Evolutionary conservation across 202 grass and related monocot species (phyloP).

Genomic region (Brachypodium distachyon): DNA sequence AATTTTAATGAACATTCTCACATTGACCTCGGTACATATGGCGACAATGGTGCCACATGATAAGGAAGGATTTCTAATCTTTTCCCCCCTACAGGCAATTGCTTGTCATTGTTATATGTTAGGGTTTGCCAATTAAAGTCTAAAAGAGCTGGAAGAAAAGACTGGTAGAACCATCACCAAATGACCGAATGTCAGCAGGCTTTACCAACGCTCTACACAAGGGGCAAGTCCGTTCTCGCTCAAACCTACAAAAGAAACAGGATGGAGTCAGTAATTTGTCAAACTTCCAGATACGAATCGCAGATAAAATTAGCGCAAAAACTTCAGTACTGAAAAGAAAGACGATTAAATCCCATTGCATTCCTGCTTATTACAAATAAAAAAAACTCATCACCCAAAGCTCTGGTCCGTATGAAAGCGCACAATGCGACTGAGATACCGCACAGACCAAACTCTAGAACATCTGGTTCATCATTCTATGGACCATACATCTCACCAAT

Average conservation of each 20-base stretch:
- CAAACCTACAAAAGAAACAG: constrained; percentile 66
- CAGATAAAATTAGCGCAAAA: neutral
- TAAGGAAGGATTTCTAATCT: neutral
- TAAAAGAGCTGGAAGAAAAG: constrained; percentile 95
- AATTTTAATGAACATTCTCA: constrained; percentile 10
- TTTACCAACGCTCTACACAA: constrained; percentile 90
- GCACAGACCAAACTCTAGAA: neutral
- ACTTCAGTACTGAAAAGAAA: neutral
- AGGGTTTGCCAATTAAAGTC: constrained; percentile 22
- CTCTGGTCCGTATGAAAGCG: neutral
- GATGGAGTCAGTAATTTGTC: neutral
- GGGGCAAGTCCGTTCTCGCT: constrained; percentile 84
- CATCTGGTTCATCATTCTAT: neutral
- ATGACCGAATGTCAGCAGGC: constrained; percentile 90
- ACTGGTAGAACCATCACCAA: constrained; percentile 91
- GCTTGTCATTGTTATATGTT: constrained; percentile 31
- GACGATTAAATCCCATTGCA: neutral
- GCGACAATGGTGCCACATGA: neutral
- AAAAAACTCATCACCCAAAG: neutral
- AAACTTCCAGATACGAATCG: neutral
- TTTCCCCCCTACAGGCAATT: constrained; percentile 4
- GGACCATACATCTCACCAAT: neutral
- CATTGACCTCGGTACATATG: neutral
- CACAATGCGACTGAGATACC: neutral
- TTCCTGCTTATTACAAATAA: neutral